These are phyloP conservation scores for Amyloporia xantha DNA, from an alignment of 768 basidiomycete genomes.

Conservation along the genomic window DNA sequence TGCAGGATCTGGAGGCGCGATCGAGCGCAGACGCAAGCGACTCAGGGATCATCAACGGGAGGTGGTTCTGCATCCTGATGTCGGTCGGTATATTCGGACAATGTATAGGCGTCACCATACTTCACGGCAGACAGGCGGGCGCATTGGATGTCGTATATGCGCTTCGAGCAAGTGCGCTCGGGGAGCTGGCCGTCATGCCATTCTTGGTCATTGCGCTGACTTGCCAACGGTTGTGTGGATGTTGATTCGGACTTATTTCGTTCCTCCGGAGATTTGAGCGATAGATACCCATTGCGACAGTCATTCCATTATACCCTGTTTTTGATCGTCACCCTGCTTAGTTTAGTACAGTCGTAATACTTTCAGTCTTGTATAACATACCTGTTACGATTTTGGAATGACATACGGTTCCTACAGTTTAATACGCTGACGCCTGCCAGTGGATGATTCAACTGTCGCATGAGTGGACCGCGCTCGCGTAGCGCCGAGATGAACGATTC, in stretches of 20 bases:
- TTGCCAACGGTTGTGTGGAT: background rate
- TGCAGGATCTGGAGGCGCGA: too few relatives aligned
- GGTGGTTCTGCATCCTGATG: background rate
- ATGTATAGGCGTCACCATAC: background rate
- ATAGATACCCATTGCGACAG: background rate
- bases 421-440: too few relatives aligned
- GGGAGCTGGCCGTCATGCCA: background rate
- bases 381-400: too few relatives aligned
- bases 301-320: background rate
- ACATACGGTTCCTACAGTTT: too few relatives aligned
- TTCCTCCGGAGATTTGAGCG: background rate
- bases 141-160: background rate
- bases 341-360: background rate
- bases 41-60: too few relatives aligned
- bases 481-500: too few relatives aligned
- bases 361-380: background rate
- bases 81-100: background rate
- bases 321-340: background rate
- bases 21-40: too few relatives aligned
- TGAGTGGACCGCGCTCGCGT: too few relatives aligned
- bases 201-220: background rate
- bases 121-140: background rate
- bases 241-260: background rate
- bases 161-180: background rate
- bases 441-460: too few relatives aligned